Conservation (phyloP, 148 eudicot genomes). For the Agrostemma githago region DNA sequence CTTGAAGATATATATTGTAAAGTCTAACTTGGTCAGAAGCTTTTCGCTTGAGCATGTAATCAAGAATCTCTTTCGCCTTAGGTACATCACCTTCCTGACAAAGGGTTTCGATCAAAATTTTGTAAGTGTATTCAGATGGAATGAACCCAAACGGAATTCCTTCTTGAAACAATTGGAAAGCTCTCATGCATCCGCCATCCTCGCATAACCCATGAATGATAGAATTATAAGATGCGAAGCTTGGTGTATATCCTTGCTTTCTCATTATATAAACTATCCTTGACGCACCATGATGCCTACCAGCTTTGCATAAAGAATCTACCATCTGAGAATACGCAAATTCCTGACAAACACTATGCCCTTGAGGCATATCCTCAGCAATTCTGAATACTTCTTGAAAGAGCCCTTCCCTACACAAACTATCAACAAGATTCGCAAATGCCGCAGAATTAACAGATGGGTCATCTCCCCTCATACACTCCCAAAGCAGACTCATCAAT, state of each 20-base stretch:
- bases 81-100: constrained; percentile 49
- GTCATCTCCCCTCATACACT: constrained; percentile 40
- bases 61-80: constrained; percentile 63
- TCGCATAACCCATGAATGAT: constrained; percentile 69
- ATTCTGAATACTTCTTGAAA: constrained; percentile 53
- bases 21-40: constrained; percentile 47
- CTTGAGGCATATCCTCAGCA: constrained; percentile 74
- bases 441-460: constrained; percentile 53
- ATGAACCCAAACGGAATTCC: constrained; percentile 57
- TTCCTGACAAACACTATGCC: constrained; percentile 43
- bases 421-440: constrained; percentile 57
- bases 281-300: constrained; percentile 68
- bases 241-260: constrained; percentile 58
- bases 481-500: constrained; percentile 52
- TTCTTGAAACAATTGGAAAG: constrained; percentile 80
- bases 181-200: constrained; percentile 79
- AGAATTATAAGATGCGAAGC: constrained; percentile 59
- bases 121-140: constrained; percentile 77
- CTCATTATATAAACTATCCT: constrained; percentile 84
- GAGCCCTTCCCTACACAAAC: constrained; percentile 64
- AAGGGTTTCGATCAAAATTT: constrained; percentile 62
- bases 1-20: constrained; percentile 72
- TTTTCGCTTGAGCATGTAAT: constrained; percentile 46
- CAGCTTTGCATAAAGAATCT: constrained; percentile 65
- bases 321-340: constrained; percentile 74